Base-by-base conservation (phyloP, 495 filamentous ascomycete species). In the Poronia punctata region DNA sequence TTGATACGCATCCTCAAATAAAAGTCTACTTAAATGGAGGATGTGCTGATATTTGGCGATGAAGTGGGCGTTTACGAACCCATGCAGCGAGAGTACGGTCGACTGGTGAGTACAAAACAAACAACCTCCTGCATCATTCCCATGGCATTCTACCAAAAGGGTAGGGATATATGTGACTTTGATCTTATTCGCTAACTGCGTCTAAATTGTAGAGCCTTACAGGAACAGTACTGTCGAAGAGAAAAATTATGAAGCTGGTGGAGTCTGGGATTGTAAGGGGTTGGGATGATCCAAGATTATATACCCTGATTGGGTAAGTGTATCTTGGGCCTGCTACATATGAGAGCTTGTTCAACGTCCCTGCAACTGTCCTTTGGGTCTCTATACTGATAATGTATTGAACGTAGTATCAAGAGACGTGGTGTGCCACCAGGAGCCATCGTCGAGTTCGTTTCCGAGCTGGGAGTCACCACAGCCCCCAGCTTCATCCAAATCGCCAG, bases 391-490 rank as follows among this genome's bases (percentile, higher is more conserved):
- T n/a, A n/a, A n/a, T n/a, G n/a, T n/a, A n/a, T n/a, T n/a, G n/a
- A n/a, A n/a, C n/a, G n/a, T n/a, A 40, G 38, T 15, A 71, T 92
- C 18, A 76, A 80, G 14, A 76, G 86, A 31, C 80, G 86, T 19
- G 86, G 86, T 56, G 70, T 92, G n/a, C 86, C 86, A 11, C 84
- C 85, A 5, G 81, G 80, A 17, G 86, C 85, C 1, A 82, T 92
- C 26, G 74, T 87, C 26, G 73, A 78, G 30, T 92, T 89, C 54
- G 79, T 89, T 43, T 83, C 82, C 48, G 84, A 87, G 38, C 75
- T 89, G 31, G 86, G 86, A 24, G 86, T 92, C 23, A 84, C 85
- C 5, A 84, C 80, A 38, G 64, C 79, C 27, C 67, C 72, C 8
- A 74, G 75, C 12, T 76, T 78, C 44, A 86, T 88, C 47, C 73